phyloP scores from a whole-genome alignment of 1,139 yeast genomes.

The Hyphopichia buzzinii region DNA sequence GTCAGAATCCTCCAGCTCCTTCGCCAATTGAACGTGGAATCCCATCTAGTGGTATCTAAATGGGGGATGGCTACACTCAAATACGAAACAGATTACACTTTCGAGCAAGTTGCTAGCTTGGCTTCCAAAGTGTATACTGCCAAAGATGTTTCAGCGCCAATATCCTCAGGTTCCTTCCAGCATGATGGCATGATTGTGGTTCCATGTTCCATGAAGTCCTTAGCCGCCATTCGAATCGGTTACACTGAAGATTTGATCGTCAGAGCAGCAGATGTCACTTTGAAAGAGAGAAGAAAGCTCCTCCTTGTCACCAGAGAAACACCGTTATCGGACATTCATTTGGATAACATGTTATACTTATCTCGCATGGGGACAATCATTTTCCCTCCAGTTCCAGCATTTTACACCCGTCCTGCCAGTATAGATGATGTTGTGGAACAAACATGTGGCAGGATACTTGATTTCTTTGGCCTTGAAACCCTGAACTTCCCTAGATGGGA shows the following conservation, averaged over 20 bases:
- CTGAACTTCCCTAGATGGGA: conserved; percentile 16
- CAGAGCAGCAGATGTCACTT: conserved; percentile 19
- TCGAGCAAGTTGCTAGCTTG: conserved; percentile 10
- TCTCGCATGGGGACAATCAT: conserved; percentile 13
- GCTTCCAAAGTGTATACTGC: conserved; percentile 12
- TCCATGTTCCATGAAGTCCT: conserved; percentile 19
- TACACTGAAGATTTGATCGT: conserved; percentile 17
- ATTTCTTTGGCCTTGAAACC: conserved; percentile 14
- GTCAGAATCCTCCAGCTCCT: conserved; percentile 12
- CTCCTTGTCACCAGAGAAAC: conserved; percentile 17
- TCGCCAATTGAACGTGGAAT: conserved; percentile 12
- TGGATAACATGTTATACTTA: conserved; percentile 16
- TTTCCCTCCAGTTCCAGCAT: conserved; percentile 20
- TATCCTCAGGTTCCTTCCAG: conserved; percentile 18
- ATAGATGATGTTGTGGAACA: conserved; percentile 16
- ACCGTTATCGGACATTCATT: conserved; percentile 16
- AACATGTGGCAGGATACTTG: conserved; percentile 14
- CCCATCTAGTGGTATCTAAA: conserved; percentile 16
- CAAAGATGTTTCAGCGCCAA: conserved; percentile 16
- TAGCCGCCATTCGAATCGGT: conserved; percentile 17
- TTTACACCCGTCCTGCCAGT: conserved; percentile 15
- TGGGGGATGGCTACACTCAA: conserved; percentile 20
- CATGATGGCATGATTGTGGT: conserved; percentile 21
- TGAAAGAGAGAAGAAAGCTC: conserved; percentile 15
- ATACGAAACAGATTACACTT: conserved; percentile 15